Evolutionary conservation across 179 eudicot species (phyloP).

Genomic region (Beta lomatogona): DNA sequence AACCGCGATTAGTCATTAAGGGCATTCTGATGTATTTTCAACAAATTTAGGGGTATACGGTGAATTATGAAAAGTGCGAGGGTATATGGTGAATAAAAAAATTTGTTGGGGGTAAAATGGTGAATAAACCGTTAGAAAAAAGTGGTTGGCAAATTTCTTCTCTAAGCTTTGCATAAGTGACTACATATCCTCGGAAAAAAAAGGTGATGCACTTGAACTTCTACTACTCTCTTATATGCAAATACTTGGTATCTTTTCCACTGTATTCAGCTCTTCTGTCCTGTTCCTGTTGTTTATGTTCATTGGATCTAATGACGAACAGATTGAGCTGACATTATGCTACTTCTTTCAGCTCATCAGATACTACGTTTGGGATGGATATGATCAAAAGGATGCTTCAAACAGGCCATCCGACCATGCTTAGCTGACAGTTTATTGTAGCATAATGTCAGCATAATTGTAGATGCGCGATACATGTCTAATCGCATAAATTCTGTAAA

Average conservation of each 20-base stretch:
- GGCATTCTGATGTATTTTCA: no score
- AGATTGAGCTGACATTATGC: not conserved
- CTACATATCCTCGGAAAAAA: no score
- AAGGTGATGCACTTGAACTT: no score
- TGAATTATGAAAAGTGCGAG: no score
- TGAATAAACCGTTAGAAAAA: no score
- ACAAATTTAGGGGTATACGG: no score
- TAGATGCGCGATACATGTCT: not conserved
- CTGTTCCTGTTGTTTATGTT: not conserved
- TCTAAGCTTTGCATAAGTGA: no score
- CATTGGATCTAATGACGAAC: not conserved
- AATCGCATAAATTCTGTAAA: not conserved
- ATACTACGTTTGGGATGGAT: constrained; percentile 94
- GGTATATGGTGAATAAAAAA: no score
- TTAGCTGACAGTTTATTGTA: constrained; percentile 62
- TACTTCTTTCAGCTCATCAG: constrained; percentile 73
- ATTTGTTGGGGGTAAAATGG: no score
- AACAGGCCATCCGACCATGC: constrained; percentile 99
- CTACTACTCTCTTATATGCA: not conserved
- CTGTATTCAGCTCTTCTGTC: not conserved
- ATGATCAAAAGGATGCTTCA: constrained; percentile 98
- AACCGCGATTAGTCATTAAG: no score
- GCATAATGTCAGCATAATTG: no score
- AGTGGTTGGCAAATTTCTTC: no score
- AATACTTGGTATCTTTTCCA: not conserved